These are phyloP conservation scores for Hypomontagnella submonticulosa DNA, from an alignment of 495 filamentous ascomycete genomes.

Conservation along the genomic window DNA sequence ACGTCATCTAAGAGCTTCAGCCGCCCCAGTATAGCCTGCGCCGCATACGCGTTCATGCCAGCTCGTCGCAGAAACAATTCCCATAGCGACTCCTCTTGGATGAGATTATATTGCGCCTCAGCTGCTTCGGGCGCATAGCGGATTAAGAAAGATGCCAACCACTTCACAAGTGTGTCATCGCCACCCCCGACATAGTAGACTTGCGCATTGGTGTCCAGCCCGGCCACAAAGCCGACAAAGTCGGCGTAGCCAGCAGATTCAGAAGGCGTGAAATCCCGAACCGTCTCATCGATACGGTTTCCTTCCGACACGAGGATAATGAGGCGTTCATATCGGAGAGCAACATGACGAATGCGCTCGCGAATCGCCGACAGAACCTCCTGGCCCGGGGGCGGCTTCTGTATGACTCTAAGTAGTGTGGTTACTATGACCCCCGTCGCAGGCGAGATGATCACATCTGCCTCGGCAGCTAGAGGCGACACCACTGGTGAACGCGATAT, in stretches of 20 bases:
- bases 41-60: conserved; percentile 84
- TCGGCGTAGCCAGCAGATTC: conserved; percentile 66
- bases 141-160: conserved; percentile 64
- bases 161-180: conserved; percentile 65
- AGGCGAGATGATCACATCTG: conserved; percentile 80
- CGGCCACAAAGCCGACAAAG: conserved; percentile 62
- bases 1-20: conserved; percentile 55
- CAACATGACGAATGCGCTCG: conserved; percentile 65
- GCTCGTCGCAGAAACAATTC: conserved; percentile 77
- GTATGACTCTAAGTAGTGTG: conserved; percentile 77
- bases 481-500: conserved; percentile 42
- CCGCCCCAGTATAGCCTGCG: conserved; percentile 71
- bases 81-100: conserved; percentile 70
- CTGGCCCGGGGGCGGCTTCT: conserved; percentile 74
- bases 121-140: conserved; percentile 50
- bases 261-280: conserved; percentile 51
- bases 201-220: conserved; percentile 54
- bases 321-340: conserved; percentile 73
- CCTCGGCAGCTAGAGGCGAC: conserved; percentile 65
- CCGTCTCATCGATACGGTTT: conserved; percentile 51
- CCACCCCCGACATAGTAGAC: conserved; percentile 69
- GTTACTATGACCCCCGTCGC: conserved; percentile 75
- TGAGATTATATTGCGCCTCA: conserved; percentile 42
- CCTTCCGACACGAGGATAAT: conserved; percentile 75
- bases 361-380: conserved; percentile 60